phyloP scores from a whole-genome alignment of 352 stramenopile species.

The Phytopythium delawarense region DNA sequence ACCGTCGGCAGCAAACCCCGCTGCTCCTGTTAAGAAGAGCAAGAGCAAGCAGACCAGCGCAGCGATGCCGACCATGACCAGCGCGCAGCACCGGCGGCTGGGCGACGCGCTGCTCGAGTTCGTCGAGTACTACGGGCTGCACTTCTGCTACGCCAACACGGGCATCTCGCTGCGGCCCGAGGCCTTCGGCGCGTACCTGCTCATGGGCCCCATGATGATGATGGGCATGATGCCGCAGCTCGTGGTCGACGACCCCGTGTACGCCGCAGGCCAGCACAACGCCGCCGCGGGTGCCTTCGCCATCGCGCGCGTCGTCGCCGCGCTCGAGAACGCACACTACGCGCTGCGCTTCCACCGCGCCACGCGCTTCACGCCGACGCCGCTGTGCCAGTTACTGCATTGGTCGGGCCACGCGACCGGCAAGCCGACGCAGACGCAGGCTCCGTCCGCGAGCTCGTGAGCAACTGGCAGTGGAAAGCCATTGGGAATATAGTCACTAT shows the following conservation, averaged over 20 bases:
- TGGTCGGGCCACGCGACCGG: constrained; percentile 50
- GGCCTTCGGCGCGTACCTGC: constrained; percentile 75
- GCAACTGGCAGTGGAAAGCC: background rate
- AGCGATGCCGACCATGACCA: constrained; percentile 10
- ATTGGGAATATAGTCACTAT: background rate
- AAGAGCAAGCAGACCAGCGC: constrained; percentile 7
- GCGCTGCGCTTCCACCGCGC: constrained; percentile 69
- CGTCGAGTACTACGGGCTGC: constrained; percentile 86
- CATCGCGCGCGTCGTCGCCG: constrained; percentile 70
- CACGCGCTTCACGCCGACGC: constrained; percentile 73
- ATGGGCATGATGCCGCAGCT: constrained; percentile 66
- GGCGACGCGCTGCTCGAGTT: constrained; percentile 84
- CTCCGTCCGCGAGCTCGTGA: background rate
- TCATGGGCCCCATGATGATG: constrained; percentile 29
- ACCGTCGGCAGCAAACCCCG: background rate
- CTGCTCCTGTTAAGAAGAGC: background rate
- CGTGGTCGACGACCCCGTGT: constrained; percentile 80
- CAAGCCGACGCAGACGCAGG: background rate
- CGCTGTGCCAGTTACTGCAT: constrained; percentile 75
- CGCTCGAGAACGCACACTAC: constrained; percentile 82
- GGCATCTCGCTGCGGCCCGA: constrained; percentile 80
- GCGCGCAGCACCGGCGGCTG: constrained; percentile 20
- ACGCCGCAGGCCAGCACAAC: constrained; percentile 75
- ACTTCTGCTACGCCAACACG: constrained; percentile 73
- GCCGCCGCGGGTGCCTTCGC: constrained; percentile 70